A percentile compares a stretch with the other conserved stretches of the same genome.
These are phyloP conservation scores for Boletus coccyginus DNA, from an alignment of 768 basidiomycete genomes.

Conservation along the genomic window DNA sequence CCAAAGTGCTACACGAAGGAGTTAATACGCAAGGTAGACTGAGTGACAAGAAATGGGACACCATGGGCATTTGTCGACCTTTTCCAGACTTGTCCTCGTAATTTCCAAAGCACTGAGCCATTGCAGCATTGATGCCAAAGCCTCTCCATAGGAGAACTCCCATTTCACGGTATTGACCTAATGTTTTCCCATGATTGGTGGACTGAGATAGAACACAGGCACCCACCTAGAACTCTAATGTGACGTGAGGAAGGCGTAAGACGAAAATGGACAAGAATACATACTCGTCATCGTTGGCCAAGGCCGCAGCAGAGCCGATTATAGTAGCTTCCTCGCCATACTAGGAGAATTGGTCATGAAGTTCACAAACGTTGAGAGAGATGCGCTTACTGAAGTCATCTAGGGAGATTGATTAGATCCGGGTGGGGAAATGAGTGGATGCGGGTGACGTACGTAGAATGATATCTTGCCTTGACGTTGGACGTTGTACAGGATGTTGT, in stretches of 20 bases:
- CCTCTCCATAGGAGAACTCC: constrained; percentile 89
- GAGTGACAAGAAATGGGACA: constrained; percentile 33
- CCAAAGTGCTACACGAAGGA: constrained; percentile 70
- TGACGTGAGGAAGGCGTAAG: constrained; percentile 7
- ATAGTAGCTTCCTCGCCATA: constrained; percentile 91
- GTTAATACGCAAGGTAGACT: neutral
- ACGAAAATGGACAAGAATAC: constrained; percentile 24
- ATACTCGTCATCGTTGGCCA: constrained; percentile 82
- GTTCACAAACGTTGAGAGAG: neutral
- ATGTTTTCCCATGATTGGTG: neutral
- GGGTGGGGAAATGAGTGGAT: neutral
- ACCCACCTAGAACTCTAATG: constrained; percentile 67
- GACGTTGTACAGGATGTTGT: constrained; percentile 86
- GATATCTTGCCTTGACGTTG: constrained; percentile 93
- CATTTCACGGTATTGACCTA: constrained; percentile 91
- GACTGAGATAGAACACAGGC: neutral
- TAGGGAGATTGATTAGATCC: constrained; percentile 27
- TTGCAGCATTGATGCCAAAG: constrained; percentile 72
- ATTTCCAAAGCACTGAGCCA: constrained; percentile 93
- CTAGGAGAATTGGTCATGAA: constrained; percentile 36
- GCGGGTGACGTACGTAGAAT: constrained; percentile 64
- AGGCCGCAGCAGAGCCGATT: constrained; percentile 84
- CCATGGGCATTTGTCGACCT: constrained; percentile 93
- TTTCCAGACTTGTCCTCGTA: constrained; percentile 76
- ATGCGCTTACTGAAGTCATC: constrained; percentile 76